Evolutionary conservation across 345 rosid species (phyloP).

Genomic region (Syzygium grande): DNA sequence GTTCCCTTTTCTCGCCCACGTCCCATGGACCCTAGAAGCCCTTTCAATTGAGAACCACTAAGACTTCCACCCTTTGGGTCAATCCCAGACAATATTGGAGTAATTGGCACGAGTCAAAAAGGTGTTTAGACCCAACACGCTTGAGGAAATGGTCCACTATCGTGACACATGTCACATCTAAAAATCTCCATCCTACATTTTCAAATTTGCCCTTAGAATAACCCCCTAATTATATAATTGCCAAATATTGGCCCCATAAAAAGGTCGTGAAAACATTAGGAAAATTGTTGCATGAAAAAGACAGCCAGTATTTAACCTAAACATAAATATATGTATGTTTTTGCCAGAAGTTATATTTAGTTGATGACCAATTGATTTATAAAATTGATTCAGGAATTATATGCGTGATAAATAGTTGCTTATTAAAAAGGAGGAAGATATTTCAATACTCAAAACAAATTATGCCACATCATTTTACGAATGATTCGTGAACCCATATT

Average conservation of each 20-base stretch:
- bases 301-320: neutral
- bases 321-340: neutral
- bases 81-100: no score
- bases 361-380: neutral
- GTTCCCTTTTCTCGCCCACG: no score
- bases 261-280: neutral
- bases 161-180: neutral
- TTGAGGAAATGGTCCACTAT: no score
- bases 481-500: neutral
- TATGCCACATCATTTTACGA: neutral
- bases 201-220: neutral
- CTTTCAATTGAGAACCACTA: no score
- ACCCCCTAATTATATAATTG: neutral
- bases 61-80: no score
- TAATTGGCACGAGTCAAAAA: neutral
- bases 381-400: no score
- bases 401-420: neutral
- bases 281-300: no score
- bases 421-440: neutral
- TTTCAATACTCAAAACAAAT: neutral
- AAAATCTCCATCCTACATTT: neutral
- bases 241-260: neutral
- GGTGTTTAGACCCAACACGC: neutral
- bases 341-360: neutral
- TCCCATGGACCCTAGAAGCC: no score